Evolutionary conservation across 345 rosid genomes (phyloP), one percentile per base, ranked within the genome.

Genomic region (Citrus medica): DNA sequence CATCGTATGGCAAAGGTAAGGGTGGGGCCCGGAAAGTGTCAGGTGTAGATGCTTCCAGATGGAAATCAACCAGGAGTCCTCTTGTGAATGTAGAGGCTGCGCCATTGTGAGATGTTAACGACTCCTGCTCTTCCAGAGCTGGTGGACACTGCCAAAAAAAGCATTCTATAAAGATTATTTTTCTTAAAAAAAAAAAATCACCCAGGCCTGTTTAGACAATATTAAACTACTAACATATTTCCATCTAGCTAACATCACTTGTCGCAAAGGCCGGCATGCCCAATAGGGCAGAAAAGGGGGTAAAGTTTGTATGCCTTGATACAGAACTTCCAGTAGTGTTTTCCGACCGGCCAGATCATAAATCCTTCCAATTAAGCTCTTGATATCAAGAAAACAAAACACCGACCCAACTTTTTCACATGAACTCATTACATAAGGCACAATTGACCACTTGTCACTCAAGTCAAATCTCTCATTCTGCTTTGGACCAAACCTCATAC

Each of bases 11-110:
- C 81, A 93, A 82, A 69, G 98, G 97, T 53, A 87, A 81, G 8
- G 92, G 95, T 73, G 98, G 97, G 33, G 96, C 80, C 66, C 86
- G 84, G 79, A 86, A 93, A 19, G 92, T 92, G 81, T 93, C 91
- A 0, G 90, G 93, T 74, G 87, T 90, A 30, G 93, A 84, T 68
- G 89, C 76, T 73, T 89, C 91, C 75, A 92, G 80, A 79, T 89
- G 76, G 76, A 86, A 80, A 83, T 91, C 89, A 76, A 83, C 88
- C 71, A 92, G 80, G 69, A 94, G 85, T 67, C 94, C 93, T 4
- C 89, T 87, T 74, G 90, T 62, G 74, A 86, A 48, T 38, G 90
- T 40, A 35, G 87, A 81, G 74, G 87, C 86, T 68, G 87, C 66
- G 64, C 79, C 83, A 77, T 79, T 83, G 14, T 60, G 88, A 69